phyloP scores from a whole-genome alignment of 2,329 filamentous ascomycete genomes.

The Penicillium aurantiogriseum region DNA sequence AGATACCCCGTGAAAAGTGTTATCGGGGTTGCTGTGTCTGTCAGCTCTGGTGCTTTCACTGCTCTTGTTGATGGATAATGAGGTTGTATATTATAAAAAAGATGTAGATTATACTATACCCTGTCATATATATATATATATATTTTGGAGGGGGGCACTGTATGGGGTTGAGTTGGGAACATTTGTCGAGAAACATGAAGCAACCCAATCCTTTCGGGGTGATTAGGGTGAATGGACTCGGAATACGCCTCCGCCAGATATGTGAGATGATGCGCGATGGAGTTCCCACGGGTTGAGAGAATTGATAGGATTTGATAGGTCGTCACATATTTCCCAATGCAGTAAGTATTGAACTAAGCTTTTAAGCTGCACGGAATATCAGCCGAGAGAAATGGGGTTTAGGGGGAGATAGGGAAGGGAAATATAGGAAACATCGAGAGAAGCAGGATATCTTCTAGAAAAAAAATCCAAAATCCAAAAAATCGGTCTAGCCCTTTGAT shows the following conservation, averaged over 20 bases:
- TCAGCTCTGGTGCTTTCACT: not conserved
- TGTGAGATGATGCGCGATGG: not conserved
- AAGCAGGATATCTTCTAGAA: not conserved
- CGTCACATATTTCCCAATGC: conserved; percentile 4
- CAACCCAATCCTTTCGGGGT: not conserved
- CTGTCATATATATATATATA: not conserved
- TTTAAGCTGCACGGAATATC: not conserved
- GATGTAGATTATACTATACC: not conserved
- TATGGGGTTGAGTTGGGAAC: not conserved
- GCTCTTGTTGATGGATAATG: not conserved
- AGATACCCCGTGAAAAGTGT: not conserved
- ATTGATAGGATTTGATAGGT: not conserved
- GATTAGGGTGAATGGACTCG: conserved; percentile 1
- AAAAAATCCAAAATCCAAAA: not conserved
- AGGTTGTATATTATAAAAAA: not conserved
- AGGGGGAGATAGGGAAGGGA: not conserved
- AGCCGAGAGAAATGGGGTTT: not conserved
- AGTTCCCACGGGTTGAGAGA: not conserved
- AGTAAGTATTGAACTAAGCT: not conserved
- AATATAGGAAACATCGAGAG: not conserved
- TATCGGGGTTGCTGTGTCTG: not conserved
- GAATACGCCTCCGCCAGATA: conserved; percentile 1
- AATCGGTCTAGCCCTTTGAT: not conserved
- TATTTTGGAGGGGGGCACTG: not conserved
- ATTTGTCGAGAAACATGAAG: not conserved